Evolutionary conservation across 179 eudicot species (phyloP), one percentile per base, ranked within the genome.

Genomic region (Silene noctiflora): DNA sequence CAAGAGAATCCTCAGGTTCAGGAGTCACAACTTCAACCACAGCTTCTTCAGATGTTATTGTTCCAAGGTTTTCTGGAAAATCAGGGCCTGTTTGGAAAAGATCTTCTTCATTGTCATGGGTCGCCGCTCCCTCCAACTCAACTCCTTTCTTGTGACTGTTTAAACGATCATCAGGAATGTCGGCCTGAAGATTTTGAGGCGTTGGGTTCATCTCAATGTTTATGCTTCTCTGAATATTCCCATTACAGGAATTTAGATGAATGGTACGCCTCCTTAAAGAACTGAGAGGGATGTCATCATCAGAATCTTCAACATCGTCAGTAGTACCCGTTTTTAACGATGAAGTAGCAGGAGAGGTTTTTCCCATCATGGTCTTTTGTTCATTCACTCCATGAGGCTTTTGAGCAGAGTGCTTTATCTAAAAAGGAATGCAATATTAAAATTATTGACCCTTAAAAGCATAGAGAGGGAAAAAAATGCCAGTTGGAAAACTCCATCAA

Each of bases 1-100:
- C 80, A 64, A 78, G 71, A 16, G 76, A 71, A 59, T 78, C 80
- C 71, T 78, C 80, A 8, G 65, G 72, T 35, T 77, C 80, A 48
- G 63, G 74, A 71, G 62, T 25, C 39, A 31, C 35, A 39, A 8
- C 12, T 77, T 72, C 80, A 62, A 10, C 69, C 56, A 27, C 66
- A 21, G 62, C 51, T 48, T 78, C 80, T 64, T 64, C 80, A 51
- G 66, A 64, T 25, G 67, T 64, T 19, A 64, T 53, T 53, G 60
- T 64, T 1, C 56, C 69, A 19, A 51, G 69, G 17, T 27, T 31
- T 51, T 78, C 80, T 2, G 55, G 76, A 22, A 72, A 71, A 64
- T 58, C 44, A 11, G 46, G 58, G 24, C 66, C 46, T 31, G 42
- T 9, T 44, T 25, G 80, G 69, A 63, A 44, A 42, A 16, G 25